Conservation (phyloP, 768 basidiomycete genomes). For the Amanita muscaria region DNA sequence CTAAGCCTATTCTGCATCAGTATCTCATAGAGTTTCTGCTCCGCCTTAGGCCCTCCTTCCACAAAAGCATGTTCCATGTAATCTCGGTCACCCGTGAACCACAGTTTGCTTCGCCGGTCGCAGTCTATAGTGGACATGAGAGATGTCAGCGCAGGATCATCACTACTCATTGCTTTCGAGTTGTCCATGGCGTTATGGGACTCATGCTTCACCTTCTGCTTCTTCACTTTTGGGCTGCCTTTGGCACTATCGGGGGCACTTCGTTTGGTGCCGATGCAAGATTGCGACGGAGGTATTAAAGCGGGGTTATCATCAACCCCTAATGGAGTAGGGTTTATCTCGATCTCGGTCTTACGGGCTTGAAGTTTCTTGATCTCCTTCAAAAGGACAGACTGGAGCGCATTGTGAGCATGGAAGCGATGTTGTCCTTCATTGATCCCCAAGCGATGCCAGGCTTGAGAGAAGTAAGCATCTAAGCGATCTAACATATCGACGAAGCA, state of each 20-base stretch:
- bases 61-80: not conserved
- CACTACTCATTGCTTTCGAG: not conserved
- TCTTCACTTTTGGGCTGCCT: not conserved
- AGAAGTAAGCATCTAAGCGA: not conserved
- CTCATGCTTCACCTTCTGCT: not conserved
- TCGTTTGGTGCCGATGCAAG: too few relatives aligned
- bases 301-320: not conserved
- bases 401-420: not conserved
- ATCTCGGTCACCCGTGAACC: not conserved
- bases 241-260: not conserved
- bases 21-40: not conserved
- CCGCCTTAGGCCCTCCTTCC: not conserved
- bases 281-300: not conserved
- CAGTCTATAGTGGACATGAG: too few relatives aligned
- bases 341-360: not conserved
- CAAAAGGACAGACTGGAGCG: not conserved
- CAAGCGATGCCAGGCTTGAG: not conserved
- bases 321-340: not conserved
- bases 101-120: too few relatives aligned
- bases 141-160: too few relatives aligned
- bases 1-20: constrained; percentile 2
- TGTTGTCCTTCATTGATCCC: not conserved
- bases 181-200: not conserved
- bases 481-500: not conserved
- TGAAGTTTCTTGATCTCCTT: not conserved